Evolutionary conservation across 129 eudicot genomes (phyloP).

Genomic region (Oenanthe sinensis): DNA sequence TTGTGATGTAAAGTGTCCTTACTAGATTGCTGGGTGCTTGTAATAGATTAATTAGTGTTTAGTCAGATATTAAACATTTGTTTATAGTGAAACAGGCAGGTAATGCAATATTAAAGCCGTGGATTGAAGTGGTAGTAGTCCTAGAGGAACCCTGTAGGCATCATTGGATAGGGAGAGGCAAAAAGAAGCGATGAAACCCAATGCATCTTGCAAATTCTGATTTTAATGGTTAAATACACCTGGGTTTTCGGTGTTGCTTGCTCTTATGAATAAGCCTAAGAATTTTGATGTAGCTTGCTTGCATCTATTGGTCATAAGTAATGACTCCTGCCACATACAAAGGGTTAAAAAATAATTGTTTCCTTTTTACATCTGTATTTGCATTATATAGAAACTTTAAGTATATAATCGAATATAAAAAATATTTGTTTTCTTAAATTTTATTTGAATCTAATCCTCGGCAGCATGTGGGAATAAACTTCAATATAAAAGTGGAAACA

Average conservation of each 20-base stretch:
- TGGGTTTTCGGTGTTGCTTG: background rate
- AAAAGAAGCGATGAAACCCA: background rate
- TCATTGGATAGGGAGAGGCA: background rate
- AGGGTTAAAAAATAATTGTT: background rate
- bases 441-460: background rate
- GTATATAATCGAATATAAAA: background rate
- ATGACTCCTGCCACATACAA: background rate
- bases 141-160: background rate
- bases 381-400: background rate
- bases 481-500: background rate
- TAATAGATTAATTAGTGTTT: background rate
- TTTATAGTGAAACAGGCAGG: background rate
- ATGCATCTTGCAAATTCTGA: too few relatives aligned
- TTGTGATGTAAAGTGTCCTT: background rate
- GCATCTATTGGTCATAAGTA: background rate
- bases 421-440: background rate
- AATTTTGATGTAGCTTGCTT: background rate
- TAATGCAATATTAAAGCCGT: background rate
- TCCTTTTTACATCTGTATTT: background rate
- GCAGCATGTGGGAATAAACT: background rate
- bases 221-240: background rate
- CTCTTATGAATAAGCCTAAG: background rate
- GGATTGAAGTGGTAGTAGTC: background rate
- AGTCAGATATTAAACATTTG: background rate
- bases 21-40: background rate